Conservation (phyloP, 768 basidiomycete genomes). For the Cystofilobasidium ferigula region DNA sequence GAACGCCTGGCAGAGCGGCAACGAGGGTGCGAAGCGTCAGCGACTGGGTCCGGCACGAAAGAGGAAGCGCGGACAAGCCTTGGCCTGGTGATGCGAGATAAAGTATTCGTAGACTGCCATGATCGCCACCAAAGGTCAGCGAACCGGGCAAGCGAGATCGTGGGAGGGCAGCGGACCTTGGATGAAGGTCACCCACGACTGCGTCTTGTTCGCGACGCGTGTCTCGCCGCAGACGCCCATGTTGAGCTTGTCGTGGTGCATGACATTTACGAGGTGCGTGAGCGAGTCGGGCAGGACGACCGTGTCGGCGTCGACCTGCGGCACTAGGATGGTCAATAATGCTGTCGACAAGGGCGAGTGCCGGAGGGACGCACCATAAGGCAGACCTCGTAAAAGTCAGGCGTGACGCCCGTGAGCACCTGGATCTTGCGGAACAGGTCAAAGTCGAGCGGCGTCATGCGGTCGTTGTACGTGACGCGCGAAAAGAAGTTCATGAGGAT, state of each 20-base stretch:
- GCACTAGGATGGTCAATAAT: neutral
- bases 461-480: slow-evolving; percentile 96
- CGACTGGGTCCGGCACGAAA: too few relatives aligned
- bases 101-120: slow-evolving; percentile 57
- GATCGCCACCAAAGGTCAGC: too few relatives aligned
- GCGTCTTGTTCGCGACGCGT: slow-evolving; percentile 93
- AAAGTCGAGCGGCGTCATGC: slow-evolving; percentile 94
- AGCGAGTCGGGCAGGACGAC: slow-evolving; percentile 87
- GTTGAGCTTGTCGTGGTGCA: slow-evolving; percentile 97
- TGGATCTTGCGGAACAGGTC: slow-evolving; percentile 96
- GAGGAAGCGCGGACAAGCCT: too few relatives aligned
- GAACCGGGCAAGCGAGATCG: neutral
- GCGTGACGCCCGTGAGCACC: slow-evolving; percentile 94
- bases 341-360: slow-evolving; percentile 6
- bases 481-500: slow-evolving; percentile 99
- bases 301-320: slow-evolving; percentile 94
- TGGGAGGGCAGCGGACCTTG: slow-evolving; percentile 45
- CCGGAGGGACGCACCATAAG: slow-evolving; percentile 63
- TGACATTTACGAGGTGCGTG: slow-evolving; percentile 83
- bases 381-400: slow-evolving; percentile 94
- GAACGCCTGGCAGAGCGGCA: too few relatives aligned
- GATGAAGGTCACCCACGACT: slow-evolving; percentile 96
- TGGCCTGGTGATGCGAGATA: slow-evolving; percentile 95
- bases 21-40: too few relatives aligned
- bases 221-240: slow-evolving; percentile 99